Conservation (phyloP, 2,329 filamentous ascomycete genomes). For the Phialocephala sp. region DNA sequence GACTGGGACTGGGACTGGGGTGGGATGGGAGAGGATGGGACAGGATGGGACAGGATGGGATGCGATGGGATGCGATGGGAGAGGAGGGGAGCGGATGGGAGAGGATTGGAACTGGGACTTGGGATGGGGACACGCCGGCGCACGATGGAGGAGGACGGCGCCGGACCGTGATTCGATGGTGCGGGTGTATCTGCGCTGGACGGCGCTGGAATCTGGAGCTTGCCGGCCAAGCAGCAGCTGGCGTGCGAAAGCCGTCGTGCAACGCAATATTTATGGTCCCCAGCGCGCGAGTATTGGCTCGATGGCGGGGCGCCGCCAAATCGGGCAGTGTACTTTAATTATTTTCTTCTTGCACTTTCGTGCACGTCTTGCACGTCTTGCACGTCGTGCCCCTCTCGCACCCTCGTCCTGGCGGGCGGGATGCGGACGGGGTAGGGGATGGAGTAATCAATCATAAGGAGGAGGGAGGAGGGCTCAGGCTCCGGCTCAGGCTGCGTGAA, state of each 20-base stretch:
- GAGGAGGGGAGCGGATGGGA: neutral
- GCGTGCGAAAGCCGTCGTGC: conserved; percentile 1
- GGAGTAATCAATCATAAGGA: too few relatives aligned
- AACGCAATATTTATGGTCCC: neutral
- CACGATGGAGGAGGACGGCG: neutral
- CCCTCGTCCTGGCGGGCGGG: conserved; percentile 1
- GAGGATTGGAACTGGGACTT: neutral
- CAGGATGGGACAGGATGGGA: neutral
- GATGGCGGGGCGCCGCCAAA: neutral
- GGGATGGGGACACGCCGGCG: conserved; percentile 2
- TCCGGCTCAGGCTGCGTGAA: neutral
- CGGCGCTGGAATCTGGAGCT: conserved; percentile 9
- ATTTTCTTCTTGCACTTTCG: neutral
- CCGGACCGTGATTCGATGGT: conserved; percentile 10
- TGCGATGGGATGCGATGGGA: neutral
- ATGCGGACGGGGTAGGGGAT: too few relatives aligned
- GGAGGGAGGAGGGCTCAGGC: neutral
- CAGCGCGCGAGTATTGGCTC: neutral
- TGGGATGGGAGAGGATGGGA: neutral
- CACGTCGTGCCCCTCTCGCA: too few relatives aligned
- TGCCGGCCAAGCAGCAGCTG: conserved; percentile 9
- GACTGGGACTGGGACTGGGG: neutral
- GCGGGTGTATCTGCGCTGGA: neutral
- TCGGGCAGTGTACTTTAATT: conserved; percentile 3
- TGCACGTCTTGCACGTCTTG: too few relatives aligned